phyloP scores from a whole-genome alignment of 306 rosid species.

The Rosa chinensis region DNA sequence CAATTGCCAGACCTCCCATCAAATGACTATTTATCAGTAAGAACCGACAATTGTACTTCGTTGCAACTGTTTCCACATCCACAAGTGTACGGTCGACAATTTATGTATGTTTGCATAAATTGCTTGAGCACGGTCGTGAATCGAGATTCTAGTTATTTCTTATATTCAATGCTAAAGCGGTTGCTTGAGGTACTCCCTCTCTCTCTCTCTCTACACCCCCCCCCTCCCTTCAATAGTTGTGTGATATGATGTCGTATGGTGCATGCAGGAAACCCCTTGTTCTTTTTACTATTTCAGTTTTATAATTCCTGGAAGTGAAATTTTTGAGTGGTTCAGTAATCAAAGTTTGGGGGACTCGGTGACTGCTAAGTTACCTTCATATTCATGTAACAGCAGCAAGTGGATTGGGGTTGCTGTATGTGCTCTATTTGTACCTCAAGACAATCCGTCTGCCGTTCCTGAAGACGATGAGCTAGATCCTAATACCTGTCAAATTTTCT shows the following conservation, averaged over 20 bases:
- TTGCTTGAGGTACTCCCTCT: not conserved
- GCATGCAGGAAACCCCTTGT: not conserved
- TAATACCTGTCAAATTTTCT: not conserved
- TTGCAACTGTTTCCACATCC: not conserved
- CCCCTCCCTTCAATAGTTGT: not conserved
- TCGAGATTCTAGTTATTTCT: not conserved
- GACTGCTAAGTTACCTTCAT: not conserved
- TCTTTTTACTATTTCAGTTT: not conserved
- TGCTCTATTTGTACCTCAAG: not conserved
- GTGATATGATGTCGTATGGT: not conserved
- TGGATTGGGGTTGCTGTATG: slow-evolving; percentile 10
- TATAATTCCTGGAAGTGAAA: slow-evolving; percentile 20
- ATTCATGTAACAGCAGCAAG: not conserved
- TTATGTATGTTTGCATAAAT: not conserved
- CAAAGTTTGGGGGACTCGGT: not conserved
- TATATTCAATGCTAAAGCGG: slow-evolving; percentile 4
- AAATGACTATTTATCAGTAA: not conserved
- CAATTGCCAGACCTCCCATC: too few relatives aligned
- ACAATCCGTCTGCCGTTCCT: not conserved
- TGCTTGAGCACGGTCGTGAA: not conserved
- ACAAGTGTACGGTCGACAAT: not conserved
- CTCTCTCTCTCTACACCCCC: not conserved
- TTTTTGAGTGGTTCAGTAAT: slow-evolving; percentile 17
- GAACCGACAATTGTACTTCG: not conserved
- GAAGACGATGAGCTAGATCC: not conserved